Base-by-base conservation (phyloP, 257 asterid genomes). In the Ilex asprella region DNA sequence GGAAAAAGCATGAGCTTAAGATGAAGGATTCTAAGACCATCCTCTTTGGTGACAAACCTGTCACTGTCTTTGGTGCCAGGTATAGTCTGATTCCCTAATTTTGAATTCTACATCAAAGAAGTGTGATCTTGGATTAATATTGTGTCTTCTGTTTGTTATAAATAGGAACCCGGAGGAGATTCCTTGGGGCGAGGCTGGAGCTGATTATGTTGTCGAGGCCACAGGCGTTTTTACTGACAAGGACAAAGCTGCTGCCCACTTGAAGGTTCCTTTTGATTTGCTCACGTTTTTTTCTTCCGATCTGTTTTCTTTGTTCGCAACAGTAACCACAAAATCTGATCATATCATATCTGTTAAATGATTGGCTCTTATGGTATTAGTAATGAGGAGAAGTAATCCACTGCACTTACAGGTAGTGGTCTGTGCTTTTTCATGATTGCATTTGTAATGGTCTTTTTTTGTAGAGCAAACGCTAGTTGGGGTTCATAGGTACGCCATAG, bases 111-210 rank as follows among this genome's bases (percentile, higher is more conserved):
- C 52, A 46, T 46, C n/a, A 46, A 46, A 11, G 52, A 2, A 1
- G 1, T 21, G 8, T 35, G 8, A 8, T 35, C 41, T 8, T 35
- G 5, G 52, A 10, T 46, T 46, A 2, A 46, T 46, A 12, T 10
- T 46, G 52, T 46, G n/a, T 2, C 10, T 10, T 46, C 3, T 46
- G 27, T 61, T 32, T 47, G 16, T 44, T 49, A 66, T 51, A 47
- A 21, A 21, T 64, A 89, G 96, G 78, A 86, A 86, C 77, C 96
- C 96, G 0, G 93, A 88, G 74, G 93, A 88, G 74, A 86, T 88
- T 73, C 95, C 93, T 58, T 88, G 93, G 96, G 89, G 75, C 11
- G 77, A 82, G 75, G 81, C 83, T 44, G 96, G 95, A 64, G 96
- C 96, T 65, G 95, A 88, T 1, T 88, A 63, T 56, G 94, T 88